Base-by-base conservation (phyloP, 1,284 basidiomycete genomes). In the Papiliotrema nemorosa region DNA sequence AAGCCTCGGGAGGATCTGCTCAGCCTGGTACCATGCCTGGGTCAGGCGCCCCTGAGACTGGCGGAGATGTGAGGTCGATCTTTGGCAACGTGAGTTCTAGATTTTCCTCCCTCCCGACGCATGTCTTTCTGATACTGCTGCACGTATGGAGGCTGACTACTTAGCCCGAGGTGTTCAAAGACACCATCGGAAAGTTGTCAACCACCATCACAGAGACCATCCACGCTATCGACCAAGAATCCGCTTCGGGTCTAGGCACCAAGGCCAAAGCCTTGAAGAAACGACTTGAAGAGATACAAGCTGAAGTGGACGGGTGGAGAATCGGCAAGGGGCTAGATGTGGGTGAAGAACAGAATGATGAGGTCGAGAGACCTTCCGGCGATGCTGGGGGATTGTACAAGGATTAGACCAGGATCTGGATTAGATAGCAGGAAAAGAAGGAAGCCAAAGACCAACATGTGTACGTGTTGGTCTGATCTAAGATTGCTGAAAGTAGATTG, bases 121-220 rank as follows among this genome's bases (percentile, higher is more conserved):
- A 21, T 12, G 42, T 6, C n/a, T 44, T 7, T 26, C 21, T 24
- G 7, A 37, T 25, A 36, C 21, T 18, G 26, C 1, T 5, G 20
- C 42, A 33, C 13, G 18, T n/a, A 25, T 20, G 34, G 29, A 18
- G 3, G 10, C 22, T 3, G 37, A 20, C 50, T 38, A 0, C 4
- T 24, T 49, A 72, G 69, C 64, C 62, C 18, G 43, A 65, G 44
- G 51, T 67, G 47, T 67, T 67, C 59, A 58, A 63, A 31, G 62
- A 69, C 25, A 60, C 58, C n/a, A 66, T 69, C 53, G 33, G 38
- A n/a, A 44, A 53, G 20, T 63, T 72, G n/a, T 67, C 66, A 0
- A 35, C 55, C 5, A 58, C 67, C 9, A 62, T 72, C 38, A 61
- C 68, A 0, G 56, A 54, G 14, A 63, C 64, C 16, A 66, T 72